phyloP scores from a whole-genome alignment of 1,139 yeast genomes.

The Debaryomyces singareniensis region DNA sequence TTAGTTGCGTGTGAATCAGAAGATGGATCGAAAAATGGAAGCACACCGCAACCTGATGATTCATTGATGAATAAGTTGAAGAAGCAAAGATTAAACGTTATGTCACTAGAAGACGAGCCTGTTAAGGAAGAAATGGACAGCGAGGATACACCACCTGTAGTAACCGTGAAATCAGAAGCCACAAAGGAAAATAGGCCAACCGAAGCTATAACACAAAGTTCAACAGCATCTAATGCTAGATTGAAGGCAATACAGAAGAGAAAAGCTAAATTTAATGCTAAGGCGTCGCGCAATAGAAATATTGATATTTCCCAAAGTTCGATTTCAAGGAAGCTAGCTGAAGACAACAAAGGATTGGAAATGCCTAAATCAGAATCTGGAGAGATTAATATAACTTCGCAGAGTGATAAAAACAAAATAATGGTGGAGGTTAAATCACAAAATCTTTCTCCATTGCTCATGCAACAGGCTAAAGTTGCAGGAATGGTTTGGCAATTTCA shows the following conservation, averaged over 20 bases:
- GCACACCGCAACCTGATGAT: slow-evolving; percentile 15
- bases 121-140: slow-evolving; percentile 2
- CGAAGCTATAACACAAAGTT: slow-evolving; percentile 7
- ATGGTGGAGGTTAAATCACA: slow-evolving; percentile 77
- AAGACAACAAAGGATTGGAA: slow-evolving; percentile 19
- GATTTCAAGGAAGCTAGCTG: slow-evolving; percentile 54
- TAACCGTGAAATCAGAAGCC: slow-evolving; percentile 7
- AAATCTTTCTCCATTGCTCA: slow-evolving; percentile 62
- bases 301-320: slow-evolving; percentile 79
- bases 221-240: slow-evolving; percentile 60
- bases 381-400: slow-evolving; percentile 60
- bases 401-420: slow-evolving; percentile 72
- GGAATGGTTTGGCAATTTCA: slow-evolving; percentile 93
- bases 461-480: slow-evolving; percentile 70
- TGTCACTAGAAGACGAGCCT: slow-evolving; percentile 3
- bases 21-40: slow-evolving; percentile 12
- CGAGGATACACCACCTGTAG: neutral
- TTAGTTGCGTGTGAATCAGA: slow-evolving; percentile 68
- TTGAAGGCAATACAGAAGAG: slow-evolving; percentile 91
- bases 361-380: slow-evolving; percentile 9
- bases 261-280: slow-evolving; percentile 78
- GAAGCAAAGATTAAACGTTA: slow-evolving; percentile 22
- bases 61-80: slow-evolving; percentile 29
- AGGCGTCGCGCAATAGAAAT: slow-evolving; percentile 46
- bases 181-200: neutral